These are phyloP conservation scores for Galerina sulciceps DNA, from an alignment of 768 basidiomycete genomes.

Conservation along the genomic window DNA sequence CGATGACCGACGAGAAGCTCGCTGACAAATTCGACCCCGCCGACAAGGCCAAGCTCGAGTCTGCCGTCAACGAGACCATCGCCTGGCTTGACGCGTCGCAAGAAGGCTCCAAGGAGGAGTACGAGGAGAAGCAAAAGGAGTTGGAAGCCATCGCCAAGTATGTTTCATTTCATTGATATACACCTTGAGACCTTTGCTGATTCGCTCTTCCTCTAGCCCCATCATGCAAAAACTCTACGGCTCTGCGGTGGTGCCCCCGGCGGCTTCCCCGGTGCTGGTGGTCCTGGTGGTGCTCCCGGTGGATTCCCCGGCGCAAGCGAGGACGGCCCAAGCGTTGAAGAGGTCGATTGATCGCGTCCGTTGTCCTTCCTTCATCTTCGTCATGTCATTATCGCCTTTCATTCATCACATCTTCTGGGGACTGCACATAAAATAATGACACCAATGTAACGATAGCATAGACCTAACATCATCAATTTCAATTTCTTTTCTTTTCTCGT, in stretches of 20 bases:
- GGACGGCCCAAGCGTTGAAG: constrained; percentile 90
- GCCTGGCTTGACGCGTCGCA: constrained; percentile 85
- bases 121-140: constrained; percentile 92
- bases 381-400: constrained; percentile 13
- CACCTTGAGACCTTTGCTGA: neutral
- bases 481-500: neutral
- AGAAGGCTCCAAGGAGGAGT: constrained; percentile 93
- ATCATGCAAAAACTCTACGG: constrained; percentile 80
- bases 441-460: constrained; percentile 26
- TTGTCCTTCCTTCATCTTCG: constrained; percentile 15
- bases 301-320: constrained; percentile 69
- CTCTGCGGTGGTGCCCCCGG: constrained; percentile 63
- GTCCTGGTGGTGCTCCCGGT: constrained; percentile 62
- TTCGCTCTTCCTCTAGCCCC: constrained; percentile 35
- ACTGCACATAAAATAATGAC: constrained; percentile 27
- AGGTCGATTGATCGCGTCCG: constrained; percentile 64
- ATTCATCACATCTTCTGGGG: constrained; percentile 21
- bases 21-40: constrained; percentile 84
- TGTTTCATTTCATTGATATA: constrained; percentile 12
- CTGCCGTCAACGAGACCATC: constrained; percentile 83
- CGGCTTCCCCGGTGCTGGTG: constrained; percentile 55
- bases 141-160: constrained; percentile 80
- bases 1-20: constrained; percentile 83
- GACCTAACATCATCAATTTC: constrained; percentile 20
- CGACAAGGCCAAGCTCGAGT: constrained; percentile 85